Evolutionary conservation across 2,329 filamentous ascomycete genomes (phyloP).

Genomic region (Coniochaeta prunicola): DNA sequence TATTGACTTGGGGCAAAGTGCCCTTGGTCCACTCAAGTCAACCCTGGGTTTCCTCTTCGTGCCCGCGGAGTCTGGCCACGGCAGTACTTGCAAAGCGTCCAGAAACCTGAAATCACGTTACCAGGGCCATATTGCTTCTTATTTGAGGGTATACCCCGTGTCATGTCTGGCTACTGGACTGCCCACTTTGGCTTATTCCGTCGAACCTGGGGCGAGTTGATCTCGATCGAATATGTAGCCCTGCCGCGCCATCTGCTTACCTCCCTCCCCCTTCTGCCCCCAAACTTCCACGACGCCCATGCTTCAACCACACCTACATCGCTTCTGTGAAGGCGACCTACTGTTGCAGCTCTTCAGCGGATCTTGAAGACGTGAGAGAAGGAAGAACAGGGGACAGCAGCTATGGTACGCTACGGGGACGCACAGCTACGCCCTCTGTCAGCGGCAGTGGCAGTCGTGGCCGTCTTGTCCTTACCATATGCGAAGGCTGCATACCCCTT

Average conservation of each 20-base stretch:
- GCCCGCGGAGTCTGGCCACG: neutral
- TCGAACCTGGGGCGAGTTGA: neutral
- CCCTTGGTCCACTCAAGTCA: neutral
- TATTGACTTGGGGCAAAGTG: neutral
- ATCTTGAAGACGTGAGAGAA: neutral
- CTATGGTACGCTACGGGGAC: neutral
- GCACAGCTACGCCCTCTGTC: constrained; percentile 6
- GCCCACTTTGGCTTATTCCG: neutral
- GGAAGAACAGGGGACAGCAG: neutral
- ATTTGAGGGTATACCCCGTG: neutral
- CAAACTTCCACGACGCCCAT: neutral
- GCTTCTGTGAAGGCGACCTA: neutral
- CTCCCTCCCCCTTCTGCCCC: neutral
- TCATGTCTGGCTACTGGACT: neutral
- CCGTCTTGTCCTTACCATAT: constrained; percentile 7
- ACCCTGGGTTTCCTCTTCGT: neutral
- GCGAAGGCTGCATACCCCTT: constrained; percentile 11
- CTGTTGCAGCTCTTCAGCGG: neutral
- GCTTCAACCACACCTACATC: neutral
- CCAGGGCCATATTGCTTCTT: neutral
- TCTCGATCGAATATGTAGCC: neutral
- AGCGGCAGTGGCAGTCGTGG: constrained; percentile 2
- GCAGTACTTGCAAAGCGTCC: neutral
- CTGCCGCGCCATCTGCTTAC: neutral
- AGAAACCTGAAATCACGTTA: neutral